Percentiles rank a stretch among this genome's conserved stretches.
Evolutionary conservation across 345 rosid genomes (phyloP).

Genomic region (Pistacia atlantica): DNA sequence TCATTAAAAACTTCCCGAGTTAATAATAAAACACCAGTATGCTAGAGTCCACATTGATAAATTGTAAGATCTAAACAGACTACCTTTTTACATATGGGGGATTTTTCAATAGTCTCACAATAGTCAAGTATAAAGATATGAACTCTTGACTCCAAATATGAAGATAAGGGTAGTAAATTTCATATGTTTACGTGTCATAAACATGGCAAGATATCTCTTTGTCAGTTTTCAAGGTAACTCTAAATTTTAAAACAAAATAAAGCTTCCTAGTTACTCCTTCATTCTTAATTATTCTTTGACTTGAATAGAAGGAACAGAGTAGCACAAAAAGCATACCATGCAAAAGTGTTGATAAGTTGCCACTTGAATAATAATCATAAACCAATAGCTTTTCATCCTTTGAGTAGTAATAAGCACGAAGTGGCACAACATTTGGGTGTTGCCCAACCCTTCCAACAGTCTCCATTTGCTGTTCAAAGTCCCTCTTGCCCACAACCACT

Average conservation of each 20-base stretch:
- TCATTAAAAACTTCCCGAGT: neutral
- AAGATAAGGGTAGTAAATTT: neutral
- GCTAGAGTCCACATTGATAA: neutral
- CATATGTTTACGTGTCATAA: neutral
- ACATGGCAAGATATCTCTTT: neutral
- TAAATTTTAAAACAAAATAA: neutral
- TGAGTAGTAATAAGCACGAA: conserved; percentile 85
- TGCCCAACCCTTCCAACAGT: conserved; percentile 63
- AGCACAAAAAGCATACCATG: conserved; percentile 56
- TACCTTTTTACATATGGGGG: neutral
- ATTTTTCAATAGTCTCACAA: neutral
- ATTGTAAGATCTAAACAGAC: neutral
- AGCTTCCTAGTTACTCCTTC: neutral
- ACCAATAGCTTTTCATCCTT: conserved; percentile 93
- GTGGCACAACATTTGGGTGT: conserved; percentile 69
- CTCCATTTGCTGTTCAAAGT: conserved; percentile 96
- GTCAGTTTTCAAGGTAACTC: neutral
- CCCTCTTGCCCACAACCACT: conserved; percentile 73
- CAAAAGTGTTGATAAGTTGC: conserved; percentile 67
- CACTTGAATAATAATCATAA: conserved; percentile 56
- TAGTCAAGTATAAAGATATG: neutral
- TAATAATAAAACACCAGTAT: neutral
- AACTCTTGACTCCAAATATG: neutral
- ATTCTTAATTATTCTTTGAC: neutral
- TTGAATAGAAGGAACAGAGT: neutral